Evolutionary conservation across 2,329 filamentous ascomycete genomes (phyloP), one percentile per base, ranked within the genome.

Genomic region (Arthroderma sp.): DNA sequence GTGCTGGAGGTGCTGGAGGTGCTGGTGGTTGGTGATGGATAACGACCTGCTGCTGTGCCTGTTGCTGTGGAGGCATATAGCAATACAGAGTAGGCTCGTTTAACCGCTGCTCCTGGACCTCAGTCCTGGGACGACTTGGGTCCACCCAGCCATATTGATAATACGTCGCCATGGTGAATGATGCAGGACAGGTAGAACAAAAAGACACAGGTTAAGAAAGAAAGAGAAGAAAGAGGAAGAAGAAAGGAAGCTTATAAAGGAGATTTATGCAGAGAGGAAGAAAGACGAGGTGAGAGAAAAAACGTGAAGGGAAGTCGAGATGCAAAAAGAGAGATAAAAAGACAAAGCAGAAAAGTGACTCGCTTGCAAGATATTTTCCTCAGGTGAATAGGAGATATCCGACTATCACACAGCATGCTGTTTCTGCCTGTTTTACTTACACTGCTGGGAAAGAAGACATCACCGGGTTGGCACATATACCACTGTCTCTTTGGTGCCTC

Each of bases 111-210:
- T 22, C 15, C 15, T 22, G 15, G 15, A 22, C 15, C 15, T 22
- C 15, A 22, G 15, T 22, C 36, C 38, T 41, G 22, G 22, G 27
- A 29, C 36, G 34, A 15, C 34, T 49, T 31, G 50, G 47, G n/a
- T 51, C 45, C 5, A 44, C 31, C 6, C 29, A 34, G 29, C 50
- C 50, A 44, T 51, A 51, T 36, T 50, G 48, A 46, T 50, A 51
- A 22, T 42, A 51, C 30, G 45, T 41, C 10, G 38, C 38, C 48
- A 48, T 50, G 36, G 28, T 38, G 29, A 31, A 28, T 37, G 40
- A 38, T 28, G 15, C 7, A 34, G 22, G 15, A 29, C 28, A 10
- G 36, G 41, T 11, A 32, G 6, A 27, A 43, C n/a, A 29, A 30
- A 10, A 30, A 29, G 10, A 9, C 33, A 33, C 11, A 31, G 27